Evolutionary conservation across 768 basidiomycete genomes (phyloP), one percentile per base, ranked within the genome.

Genomic region (Amanita brunnescens): DNA sequence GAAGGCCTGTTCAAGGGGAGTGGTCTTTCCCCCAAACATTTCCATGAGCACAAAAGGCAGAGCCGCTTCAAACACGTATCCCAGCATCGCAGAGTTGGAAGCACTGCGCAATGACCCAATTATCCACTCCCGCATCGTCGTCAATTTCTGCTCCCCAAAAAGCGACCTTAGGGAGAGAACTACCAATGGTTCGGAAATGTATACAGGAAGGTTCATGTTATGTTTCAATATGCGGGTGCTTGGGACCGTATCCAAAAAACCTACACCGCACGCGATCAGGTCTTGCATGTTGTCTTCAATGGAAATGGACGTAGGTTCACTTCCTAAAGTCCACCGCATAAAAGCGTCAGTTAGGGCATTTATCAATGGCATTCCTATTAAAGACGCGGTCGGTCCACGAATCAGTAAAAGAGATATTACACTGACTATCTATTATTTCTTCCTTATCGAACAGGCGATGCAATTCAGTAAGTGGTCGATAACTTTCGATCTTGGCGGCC

Each of bases 131-230:
- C 51, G 8, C 45, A 34, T 51, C 20, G 42, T 49, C 29, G 33
- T 57, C 45, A 20, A 52, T 1, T 9, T 5, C 29, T 52, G 37
- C 20, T 47, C 23, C 37, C 55, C 47, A 34, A 57, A 55, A 47
- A 52, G 14, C 16, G 49, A 35, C 21, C 50, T 40, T 33, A 57
- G 54, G 43, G 49, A 52, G 26, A 57, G 53, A 49, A 54, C 48
- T 13, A 54, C 50, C 56, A 57, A 57, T 52, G 45, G 54, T 55
- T 57, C 46, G 38, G 41, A 50, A 49, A 57, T 47, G 49, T 51
- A 57, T 51, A 57, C 54, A 45, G 50, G 49, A 51, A 30, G 39
- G 39, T 41, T 20, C 39, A 20, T 12, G 18, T n/a, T 16, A 41
- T 7, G 39, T 9, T 41, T 20, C 5, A 41, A 41, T 41, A 4